Evolutionary conservation across 768 basidiomycete species (phyloP).

Genomic region (Mrakia gelida): DNA sequence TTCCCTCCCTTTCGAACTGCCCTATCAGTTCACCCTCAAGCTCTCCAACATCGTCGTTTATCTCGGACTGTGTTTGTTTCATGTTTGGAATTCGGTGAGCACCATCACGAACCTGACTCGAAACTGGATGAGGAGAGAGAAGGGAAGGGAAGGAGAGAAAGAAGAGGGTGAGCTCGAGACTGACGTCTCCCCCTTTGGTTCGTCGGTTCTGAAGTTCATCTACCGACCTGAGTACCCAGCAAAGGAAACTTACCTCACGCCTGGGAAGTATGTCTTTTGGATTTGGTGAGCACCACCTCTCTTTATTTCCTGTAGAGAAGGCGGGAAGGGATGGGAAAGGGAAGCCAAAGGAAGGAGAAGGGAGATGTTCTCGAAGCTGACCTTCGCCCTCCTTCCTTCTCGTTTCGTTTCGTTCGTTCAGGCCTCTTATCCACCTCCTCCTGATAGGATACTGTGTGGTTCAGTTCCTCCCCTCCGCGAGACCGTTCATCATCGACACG

Average conservation of each 20-base stretch:
- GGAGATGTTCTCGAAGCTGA: not conserved
- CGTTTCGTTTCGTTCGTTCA: conserved; percentile 43
- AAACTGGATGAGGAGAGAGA: no score
- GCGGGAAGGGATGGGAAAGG: no score
- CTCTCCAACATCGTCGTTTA: conserved; percentile 24
- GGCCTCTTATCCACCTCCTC: conserved; percentile 83
- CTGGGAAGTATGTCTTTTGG: conserved; percentile 87
- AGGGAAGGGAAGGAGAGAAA: no score
- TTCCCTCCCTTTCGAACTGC: conserved; percentile 7
- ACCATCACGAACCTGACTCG: no score
- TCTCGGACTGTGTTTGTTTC: conserved; percentile 24
- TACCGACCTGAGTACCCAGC: conserved; percentile 21
- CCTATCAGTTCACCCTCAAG: conserved; percentile 24
- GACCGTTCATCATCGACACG: conserved; percentile 65
- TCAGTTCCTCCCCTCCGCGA: conserved; percentile 39
- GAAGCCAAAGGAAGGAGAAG: no score
- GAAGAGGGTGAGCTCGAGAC: no score
- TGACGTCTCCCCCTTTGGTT: not conserved
- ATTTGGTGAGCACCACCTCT: conserved; percentile 59
- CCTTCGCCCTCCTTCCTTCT: not conserved
- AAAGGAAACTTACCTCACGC: conserved; percentile 88
- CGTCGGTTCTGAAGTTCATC: not conserved
- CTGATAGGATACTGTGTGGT: conserved; percentile 79
- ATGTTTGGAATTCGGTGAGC: conserved; percentile 28
- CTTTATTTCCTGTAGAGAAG: not conserved